Evolutionary conservation across 768 basidiomycete species (phyloP), one percentile per base, ranked within the genome.

Genomic region (Pleurotus ostreatus): DNA sequence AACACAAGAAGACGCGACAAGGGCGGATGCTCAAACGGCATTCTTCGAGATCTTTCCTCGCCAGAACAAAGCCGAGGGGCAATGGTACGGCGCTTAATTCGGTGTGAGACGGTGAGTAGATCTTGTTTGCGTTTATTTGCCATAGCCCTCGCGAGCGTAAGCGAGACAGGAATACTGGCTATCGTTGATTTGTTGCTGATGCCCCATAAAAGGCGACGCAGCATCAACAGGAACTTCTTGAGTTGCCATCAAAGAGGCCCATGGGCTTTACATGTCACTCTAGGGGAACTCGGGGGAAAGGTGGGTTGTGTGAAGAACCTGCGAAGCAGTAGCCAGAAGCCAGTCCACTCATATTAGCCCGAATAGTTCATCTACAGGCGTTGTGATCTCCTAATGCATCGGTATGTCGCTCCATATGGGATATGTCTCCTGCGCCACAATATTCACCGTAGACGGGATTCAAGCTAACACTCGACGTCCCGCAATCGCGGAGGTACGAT

Each of bases 41-140:
- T 53, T 15, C 51, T 41, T 37, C 51, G 51, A 18, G 39, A 18
- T 53, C 51, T 53, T 53, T 34, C 51, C 22, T 39, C 39, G 51
- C 18, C 18, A 20, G 51, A 8, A 13, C 23, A 30, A 40, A 38
- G 51, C 51, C 49, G 49, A 51, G 30, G 49, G 30, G 9, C 26
- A 8, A 34, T 8, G 22, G 15, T 18, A 12, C 25, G 30, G 49
- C 49, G 49, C 49, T 51, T 51, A 51, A 25, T 37, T 37, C 16
- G 30, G 34, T 4, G 30, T 25, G 15, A 37, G 37, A 26, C 26
- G 26, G 26, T 30, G 26, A 30, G 26, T 34, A 34, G 30, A 34
- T n/a, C 22, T 16, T 51, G 18, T 37, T 51, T 51, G 26, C 30
- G n/a, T 34, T 16, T 51, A 15, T 37, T 26, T 51, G 25, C 16